Base-by-base conservation (phyloP, 2,329 filamentous ascomycete genomes). In the Neoarthrinium moseri region DNA sequence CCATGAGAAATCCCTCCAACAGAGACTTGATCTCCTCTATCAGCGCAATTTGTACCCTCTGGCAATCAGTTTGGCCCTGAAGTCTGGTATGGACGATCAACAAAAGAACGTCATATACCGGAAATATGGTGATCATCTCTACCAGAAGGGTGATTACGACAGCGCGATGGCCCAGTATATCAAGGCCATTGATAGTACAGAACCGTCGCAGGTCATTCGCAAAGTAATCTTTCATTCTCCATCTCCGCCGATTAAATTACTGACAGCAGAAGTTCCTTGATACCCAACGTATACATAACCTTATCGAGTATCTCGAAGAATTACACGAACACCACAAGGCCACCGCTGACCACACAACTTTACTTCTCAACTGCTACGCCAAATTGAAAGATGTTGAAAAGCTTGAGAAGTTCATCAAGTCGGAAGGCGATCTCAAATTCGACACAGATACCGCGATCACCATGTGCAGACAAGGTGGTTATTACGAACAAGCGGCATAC, bases 141-240 rank as follows among this genome's bases (percentile, higher is more conserved):
- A 99, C 59, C 89, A 95, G 54, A 96, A 95, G 60, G 90, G 88
- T 4, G 91, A 96, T 61, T 99, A 92, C 60, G 94, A 99, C 61
- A 94, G 89, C 6, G 91, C 95, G n/a, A 99, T 99, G 95, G 87
- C 95, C 58, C 94, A 97, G 65, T 99, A 99, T 62, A 83, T 99
- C 51, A 87, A 90, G 56, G 92, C 95, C 0, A 96, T 99, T 49
- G 91, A 96, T 61, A 94, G 89, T 48, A 97, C 92, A 0, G 92
- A 97, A 59, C 92, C 92, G 6, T 96, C 92, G 2, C 92, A 96
- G 61, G 90, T 97, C 37, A 96, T 97, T 59, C 81, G 92, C 57
- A 96, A 96, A 73, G 87, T 88, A 61, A 42, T 57, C 10, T n/a
- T 4, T 4, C 5, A 5, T n/a, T 18, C 26, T 2, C n/a, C 21